Evolutionary conservation across 2,329 filamentous ascomycete genomes (phyloP).

Genomic region (Stagonosporopsis cucurbitacearum): DNA sequence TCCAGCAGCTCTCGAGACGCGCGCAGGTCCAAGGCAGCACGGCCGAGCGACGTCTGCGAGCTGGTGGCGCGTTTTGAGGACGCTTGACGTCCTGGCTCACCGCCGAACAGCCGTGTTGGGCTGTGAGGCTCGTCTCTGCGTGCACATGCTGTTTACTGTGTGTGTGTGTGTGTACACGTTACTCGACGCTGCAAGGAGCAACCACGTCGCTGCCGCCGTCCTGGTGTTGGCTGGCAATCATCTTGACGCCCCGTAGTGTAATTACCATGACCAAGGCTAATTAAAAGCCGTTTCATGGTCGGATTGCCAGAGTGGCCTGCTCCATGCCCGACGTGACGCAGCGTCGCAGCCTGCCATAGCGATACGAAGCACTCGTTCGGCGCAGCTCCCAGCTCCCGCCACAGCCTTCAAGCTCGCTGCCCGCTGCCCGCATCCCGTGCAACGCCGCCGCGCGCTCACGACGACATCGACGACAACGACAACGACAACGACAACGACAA

Average conservation of each 20-base stretch:
- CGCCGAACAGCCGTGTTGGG: no score
- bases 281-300: slow-evolving; percentile 20
- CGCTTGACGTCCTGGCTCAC: no score
- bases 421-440: not conserved
- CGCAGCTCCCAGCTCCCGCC: slow-evolving; percentile 12
- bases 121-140: no score
- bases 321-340: slow-evolving; percentile 20
- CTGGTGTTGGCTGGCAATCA: no score
- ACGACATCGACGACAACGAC: no score
- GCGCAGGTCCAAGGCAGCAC: no score
- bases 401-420: slow-evolving; percentile 3
- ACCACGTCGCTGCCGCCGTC: not conserved
- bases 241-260: slow-evolving; percentile 3
- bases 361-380: no score
- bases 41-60: not conserved
- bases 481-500: no score
- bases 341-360: slow-evolving; percentile 14
- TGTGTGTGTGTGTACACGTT: no score
- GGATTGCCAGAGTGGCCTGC: slow-evolving; percentile 10
- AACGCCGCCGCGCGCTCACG: not conserved
- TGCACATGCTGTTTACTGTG: no score
- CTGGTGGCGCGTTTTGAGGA: not conserved
- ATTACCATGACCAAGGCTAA: slow-evolving; percentile 22
- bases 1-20: no score
- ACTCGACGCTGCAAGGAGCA: slow-evolving; percentile 18